phyloP scores from a whole-genome alignment of 345 rosid genomes.

The Eucalyptus regnans region DNA sequence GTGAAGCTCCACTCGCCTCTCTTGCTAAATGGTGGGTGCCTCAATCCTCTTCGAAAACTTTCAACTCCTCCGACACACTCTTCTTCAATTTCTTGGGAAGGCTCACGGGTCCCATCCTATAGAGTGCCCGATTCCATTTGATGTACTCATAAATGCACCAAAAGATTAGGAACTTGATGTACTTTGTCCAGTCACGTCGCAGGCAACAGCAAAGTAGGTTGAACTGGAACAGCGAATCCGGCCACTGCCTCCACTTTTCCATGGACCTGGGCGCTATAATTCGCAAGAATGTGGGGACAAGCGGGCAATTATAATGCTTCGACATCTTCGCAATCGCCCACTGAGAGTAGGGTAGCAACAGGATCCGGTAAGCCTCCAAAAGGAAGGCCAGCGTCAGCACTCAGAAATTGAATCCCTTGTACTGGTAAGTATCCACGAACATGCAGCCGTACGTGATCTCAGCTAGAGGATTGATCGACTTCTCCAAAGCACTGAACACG shows the following conservation, averaged over 20 bases:
- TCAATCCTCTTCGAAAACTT: background rate
- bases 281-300: background rate
- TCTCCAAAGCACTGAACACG: background rate
- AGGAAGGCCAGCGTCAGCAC: background rate
- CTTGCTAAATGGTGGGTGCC: background rate
- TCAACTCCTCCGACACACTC: background rate
- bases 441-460: background rate
- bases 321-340: background rate
- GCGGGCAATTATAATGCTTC: background rate
- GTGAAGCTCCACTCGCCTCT: background rate
- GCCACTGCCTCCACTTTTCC: background rate
- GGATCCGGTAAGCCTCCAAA: background rate
- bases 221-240: background rate
- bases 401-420: background rate
- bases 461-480: background rate
- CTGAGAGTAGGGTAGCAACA: rapidly evolving
- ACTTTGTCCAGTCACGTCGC: background rate
- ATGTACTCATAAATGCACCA: background rate
- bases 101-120: background rate
- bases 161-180: background rate
- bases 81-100: background rate
- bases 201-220: background rate
- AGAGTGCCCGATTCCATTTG: background rate
- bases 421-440: background rate
- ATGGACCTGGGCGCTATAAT: background rate